Base-by-base conservation (phyloP, 1,139 yeast species). In the Meyerozyma smithsonii region DNA sequence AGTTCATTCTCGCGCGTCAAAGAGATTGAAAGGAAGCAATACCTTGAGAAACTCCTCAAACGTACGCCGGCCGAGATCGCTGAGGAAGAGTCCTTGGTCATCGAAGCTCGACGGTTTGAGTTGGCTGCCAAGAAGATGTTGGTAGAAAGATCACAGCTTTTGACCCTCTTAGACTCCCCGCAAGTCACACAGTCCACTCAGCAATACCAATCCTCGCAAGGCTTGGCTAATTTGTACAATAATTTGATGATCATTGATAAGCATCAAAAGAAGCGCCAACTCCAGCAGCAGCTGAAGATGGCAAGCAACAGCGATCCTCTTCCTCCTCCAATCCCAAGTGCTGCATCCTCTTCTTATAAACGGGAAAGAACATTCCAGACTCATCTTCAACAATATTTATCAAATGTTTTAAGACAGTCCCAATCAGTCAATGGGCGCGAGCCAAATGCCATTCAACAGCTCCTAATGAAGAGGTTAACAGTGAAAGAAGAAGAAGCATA, bases 31-130 rank as follows among this genome's bases (percentile, higher is more conserved):
- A 76, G 98, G 49, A 92, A 90, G 52, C 77, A 78, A 39, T 92
- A 92, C 55, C 66, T 92, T 39, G 84, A 82, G 50, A 78, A 86
- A 47, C 66, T 92, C 24, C 68, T 92, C 36, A 79, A 80, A 40
- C 70, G 99, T 50, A 82, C 94, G 3, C 97, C 98, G 0, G 96
- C 97, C 0, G 98, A 92, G 57, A 87, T 92, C 32, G 97, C 98
- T 0, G 98, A 92, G 61, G 99, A 92, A 59, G 97, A 94, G 59
- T 88, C 96, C 0, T 68, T 92, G 39, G 88, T 92, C 3, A 81
- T 90, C 36, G 98, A 92, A 58, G 95, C 97, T 1, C 78, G 96
- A 42, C 79, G 95, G 48, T 86, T 92, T 47, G 98, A 92, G 55
- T 77, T 90, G 42, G 89, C 96, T 1, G 96, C 97, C 0, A 90